These are phyloP conservation scores for Oryza meyeriana DNA, from an alignment of 176 grass and related monocot species.

Conservation along the genomic window DNA sequence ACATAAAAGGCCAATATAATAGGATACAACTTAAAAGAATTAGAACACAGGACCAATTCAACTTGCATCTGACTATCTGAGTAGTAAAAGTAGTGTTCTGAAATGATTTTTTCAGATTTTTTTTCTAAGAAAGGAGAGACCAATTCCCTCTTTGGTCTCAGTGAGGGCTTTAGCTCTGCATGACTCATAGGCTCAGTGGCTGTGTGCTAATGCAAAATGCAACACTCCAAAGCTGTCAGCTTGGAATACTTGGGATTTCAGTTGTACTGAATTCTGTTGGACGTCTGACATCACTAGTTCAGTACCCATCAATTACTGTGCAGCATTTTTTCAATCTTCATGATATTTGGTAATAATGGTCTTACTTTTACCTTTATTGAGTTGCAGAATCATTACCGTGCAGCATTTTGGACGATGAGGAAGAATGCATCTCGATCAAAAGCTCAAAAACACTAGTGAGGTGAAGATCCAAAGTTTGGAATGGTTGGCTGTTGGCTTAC, in stretches of 20 bases:
- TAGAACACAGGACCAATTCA: background rate
- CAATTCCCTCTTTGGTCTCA: background rate
- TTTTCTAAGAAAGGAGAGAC: background rate
- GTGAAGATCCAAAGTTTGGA: background rate
- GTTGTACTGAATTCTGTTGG: conserved; percentile 11
- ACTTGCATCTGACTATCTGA: background rate
- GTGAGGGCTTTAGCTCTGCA: background rate
- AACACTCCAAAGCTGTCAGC: background rate
- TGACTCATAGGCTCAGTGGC: background rate
- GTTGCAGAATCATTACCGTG: conserved; percentile 72
- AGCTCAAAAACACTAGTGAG: conserved; percentile 12
- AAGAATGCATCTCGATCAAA: conserved; percentile 52
- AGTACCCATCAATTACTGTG: background rate
- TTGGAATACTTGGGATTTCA: background rate
- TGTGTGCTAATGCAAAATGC: background rate
- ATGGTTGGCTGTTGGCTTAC: background rate
- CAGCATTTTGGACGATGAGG: conserved; percentile 89
- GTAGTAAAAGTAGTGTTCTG: background rate
- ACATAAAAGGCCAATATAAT: background rate
- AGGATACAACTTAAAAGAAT: background rate
- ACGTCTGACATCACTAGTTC: background rate
- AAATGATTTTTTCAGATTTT: background rate
- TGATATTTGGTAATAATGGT: background rate
- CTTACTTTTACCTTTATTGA: conserved; percentile 15
- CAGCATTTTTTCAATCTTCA: background rate